Percentiles rank a stretch among this genome's conserved stretches.
These are phyloP conservation scores for Paecilomyces variotii DNA, from an alignment of 2,329 filamentous ascomycete genomes.

Conservation along the genomic window DNA sequence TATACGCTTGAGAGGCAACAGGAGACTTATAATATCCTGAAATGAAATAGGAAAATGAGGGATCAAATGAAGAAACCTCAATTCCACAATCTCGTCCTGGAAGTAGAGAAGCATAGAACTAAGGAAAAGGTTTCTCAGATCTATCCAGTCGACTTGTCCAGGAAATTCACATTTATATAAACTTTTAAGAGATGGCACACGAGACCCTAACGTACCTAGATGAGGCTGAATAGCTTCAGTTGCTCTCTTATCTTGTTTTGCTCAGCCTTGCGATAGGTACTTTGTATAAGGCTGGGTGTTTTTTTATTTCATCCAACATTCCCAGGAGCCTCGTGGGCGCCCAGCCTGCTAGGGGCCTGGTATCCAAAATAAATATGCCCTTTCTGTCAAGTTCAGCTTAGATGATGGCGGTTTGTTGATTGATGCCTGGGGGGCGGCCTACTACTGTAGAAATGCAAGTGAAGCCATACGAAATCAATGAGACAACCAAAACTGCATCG, in stretches of 20 bases:
- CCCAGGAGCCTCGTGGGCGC: no score
- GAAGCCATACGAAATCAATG: not conserved
- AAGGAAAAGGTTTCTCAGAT: no score
- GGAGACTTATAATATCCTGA: not conserved
- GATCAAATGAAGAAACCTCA: not conserved
- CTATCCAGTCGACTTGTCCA: no score
- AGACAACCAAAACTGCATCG: not conserved
- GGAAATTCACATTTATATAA: no score
- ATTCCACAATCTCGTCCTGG: no score
- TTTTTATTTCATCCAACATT: no score
- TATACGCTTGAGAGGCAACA: not conserved
- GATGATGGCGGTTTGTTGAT: not conserved
- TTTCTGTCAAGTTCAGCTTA: not conserved
- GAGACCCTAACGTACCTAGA: no score
- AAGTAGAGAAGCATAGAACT: not conserved
- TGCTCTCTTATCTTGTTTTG: no score
- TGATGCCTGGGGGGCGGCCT: not conserved
- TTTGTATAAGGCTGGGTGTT: no score
- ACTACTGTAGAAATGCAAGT: not conserved
- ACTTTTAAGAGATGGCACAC: no score
- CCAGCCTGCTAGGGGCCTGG: not conserved
- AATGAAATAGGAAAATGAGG: not conserved
- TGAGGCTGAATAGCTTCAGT: no score
- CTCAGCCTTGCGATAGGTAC: no score
- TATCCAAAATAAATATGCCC: not conserved